Percentiles rank a stretch among this genome's conserved stretches.
Conservation (phyloP, 148 eudicot genomes). For the Rhododendron vialii region DNA sequence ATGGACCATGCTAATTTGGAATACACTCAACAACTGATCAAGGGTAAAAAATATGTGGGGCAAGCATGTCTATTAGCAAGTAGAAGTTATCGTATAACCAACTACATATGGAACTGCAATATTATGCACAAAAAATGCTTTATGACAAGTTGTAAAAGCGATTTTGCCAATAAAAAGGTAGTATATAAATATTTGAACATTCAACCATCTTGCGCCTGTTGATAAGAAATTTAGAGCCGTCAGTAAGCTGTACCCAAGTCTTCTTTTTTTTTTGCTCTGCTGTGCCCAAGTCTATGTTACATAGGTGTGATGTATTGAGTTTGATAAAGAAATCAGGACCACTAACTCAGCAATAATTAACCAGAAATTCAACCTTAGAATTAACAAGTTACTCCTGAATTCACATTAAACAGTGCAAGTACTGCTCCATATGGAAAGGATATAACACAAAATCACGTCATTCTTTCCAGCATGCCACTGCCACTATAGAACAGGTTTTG, state of each 20-base stretch:
- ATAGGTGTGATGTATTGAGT: too few relatives aligned
- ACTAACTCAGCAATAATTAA: background rate
- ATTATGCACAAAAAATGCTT: background rate
- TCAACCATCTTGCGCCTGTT: too few relatives aligned
- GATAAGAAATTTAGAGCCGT: too few relatives aligned
- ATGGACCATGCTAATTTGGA: background rate
- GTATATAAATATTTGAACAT: too few relatives aligned
- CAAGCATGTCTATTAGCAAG: background rate
- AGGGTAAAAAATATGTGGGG: background rate
- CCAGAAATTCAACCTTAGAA: background rate
- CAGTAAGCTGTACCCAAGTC: too few relatives aligned
- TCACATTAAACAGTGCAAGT: background rate
- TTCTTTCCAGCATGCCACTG: background rate
- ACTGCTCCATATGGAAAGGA: background rate
- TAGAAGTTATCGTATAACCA: background rate
- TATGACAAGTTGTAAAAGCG: background rate
- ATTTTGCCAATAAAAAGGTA: too few relatives aligned
- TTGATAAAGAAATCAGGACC: too few relatives aligned
- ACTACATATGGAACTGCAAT: too few relatives aligned
- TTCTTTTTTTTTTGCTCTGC: too few relatives aligned
- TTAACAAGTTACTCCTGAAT: background rate
- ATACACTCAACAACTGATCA: too few relatives aligned
- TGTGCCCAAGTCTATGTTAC: too few relatives aligned
- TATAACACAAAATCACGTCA: background rate
- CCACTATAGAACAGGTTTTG: background rate